phyloP scores from a whole-genome alignment of 495 filamentous ascomycete genomes.

The Hypoxylon trugodes region DNA sequence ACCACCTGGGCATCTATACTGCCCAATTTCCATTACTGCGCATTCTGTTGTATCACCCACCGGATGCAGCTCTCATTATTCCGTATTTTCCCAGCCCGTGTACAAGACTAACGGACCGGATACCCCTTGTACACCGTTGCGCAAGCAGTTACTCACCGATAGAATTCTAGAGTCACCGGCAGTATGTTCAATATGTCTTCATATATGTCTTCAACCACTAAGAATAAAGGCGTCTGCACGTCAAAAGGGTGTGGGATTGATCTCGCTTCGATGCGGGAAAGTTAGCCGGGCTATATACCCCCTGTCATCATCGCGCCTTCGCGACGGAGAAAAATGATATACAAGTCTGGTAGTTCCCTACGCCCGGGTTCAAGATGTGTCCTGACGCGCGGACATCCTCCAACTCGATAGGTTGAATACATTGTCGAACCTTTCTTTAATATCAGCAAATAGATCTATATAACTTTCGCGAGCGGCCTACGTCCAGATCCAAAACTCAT shows the following conservation, averaged over 20 bases:
- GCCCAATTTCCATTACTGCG: slow-evolving; percentile 2
- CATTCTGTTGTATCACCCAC: slow-evolving; percentile 23
- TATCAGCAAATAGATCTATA: too few relatives aligned
- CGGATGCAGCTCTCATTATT: slow-evolving; percentile 28
- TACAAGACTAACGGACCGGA: slow-evolving; percentile 7
- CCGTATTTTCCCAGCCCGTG: slow-evolving; percentile 26
- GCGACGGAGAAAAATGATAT: neutral
- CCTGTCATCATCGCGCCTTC: neutral
- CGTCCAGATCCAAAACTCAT: too few relatives aligned
- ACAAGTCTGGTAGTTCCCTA: too few relatives aligned
- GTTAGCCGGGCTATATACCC: neutral
- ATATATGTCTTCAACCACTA: neutral
- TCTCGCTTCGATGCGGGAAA: neutral
- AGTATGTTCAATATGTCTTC: neutral
- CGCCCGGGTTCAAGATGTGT: too few relatives aligned
- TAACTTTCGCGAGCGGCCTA: too few relatives aligned
- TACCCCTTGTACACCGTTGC: neutral
- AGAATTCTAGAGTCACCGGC: slow-evolving; percentile 15
- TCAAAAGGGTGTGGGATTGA: neutral
- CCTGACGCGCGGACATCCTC: too few relatives aligned
- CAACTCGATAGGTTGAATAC: too few relatives aligned
- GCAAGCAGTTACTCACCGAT: slow-evolving; percentile 4
- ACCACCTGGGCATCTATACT: too few relatives aligned
- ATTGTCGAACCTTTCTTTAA: too few relatives aligned
- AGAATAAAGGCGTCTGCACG: slow-evolving; percentile 3